phyloP scores from a whole-genome alignment of 1,284 basidiomycete species.

The Ustilago trichophora region DNA sequence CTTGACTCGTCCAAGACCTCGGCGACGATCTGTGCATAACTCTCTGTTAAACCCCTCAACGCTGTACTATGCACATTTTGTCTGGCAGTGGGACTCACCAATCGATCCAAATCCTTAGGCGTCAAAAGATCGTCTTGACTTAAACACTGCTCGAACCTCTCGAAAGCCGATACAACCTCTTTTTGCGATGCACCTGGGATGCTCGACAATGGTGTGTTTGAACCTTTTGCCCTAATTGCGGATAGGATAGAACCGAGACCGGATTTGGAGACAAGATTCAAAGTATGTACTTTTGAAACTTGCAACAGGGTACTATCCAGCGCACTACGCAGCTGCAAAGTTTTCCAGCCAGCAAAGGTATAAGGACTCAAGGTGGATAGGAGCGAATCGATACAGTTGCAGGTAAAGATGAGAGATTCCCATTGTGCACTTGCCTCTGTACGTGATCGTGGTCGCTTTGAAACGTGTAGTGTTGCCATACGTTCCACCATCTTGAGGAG shows the following conservation, averaged over 20 bases:
- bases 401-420: slow-evolving; percentile 38
- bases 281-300: slow-evolving; percentile 6
- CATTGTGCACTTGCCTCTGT: too few relatives aligned
- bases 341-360: slow-evolving; percentile 23
- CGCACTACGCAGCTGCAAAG: neutral
- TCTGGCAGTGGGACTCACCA: slow-evolving; percentile 25
- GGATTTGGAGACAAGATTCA: too few relatives aligned
- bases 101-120: slow-evolving; percentile 15
- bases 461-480: slow-evolving; percentile 19
- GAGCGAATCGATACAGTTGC: slow-evolving; percentile 49
- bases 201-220: slow-evolving; percentile 11
- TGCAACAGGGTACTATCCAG: slow-evolving; percentile 3
- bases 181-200: neutral
- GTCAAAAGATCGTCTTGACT: slow-evolving; percentile 41
- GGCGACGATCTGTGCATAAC: slow-evolving; percentile 27
- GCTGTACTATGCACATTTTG: slow-evolving; percentile 29
- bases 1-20: slow-evolving; percentile 8
- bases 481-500: slow-evolving; percentile 36
- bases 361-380: slow-evolving; percentile 10
- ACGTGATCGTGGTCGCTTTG: neutral
- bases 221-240: too few relatives aligned
- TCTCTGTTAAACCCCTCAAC: slow-evolving; percentile 21
- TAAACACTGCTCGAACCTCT: slow-evolving; percentile 33
- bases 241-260: too few relatives aligned
- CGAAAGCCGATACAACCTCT: slow-evolving; percentile 11